Evolutionary conservation across 148 eudicot genomes (phyloP).

Genomic region (Spergularia bocconei): DNA sequence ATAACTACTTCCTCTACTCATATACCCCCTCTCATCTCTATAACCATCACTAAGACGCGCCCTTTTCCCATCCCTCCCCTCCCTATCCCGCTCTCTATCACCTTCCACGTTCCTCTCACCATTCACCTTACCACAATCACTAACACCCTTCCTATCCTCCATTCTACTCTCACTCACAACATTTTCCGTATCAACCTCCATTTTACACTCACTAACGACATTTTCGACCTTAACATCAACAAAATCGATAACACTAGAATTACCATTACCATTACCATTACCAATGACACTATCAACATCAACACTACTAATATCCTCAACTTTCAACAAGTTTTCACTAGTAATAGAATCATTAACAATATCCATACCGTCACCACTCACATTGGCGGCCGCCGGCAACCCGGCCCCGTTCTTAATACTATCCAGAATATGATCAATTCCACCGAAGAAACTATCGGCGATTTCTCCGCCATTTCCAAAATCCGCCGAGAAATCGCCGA

Average conservation of each 20-base stretch:
- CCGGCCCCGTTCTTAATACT: constrained; percentile 53
- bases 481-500: constrained; percentile 29
- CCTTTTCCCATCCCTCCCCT: constrained; percentile 43
- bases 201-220: not conserved
- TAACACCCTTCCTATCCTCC: constrained; percentile 19
- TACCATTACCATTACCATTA: not conserved
- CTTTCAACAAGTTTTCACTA: constrained; percentile 21
- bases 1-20: constrained; percentile 27
- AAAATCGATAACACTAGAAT: too few species aligned
- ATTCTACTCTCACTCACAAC: constrained; percentile 15
- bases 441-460: constrained; percentile 55
- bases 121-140: constrained; percentile 12
- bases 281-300: not conserved
- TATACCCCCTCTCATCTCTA: constrained; percentile 38
- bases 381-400: constrained; percentile 24
- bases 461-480: constrained; percentile 17
- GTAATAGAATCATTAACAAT: not conserved
- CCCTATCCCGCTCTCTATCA: constrained; percentile 27
- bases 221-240: not conserved
- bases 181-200: constrained; percentile 19
- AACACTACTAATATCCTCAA: constrained; percentile 22
- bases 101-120: constrained; percentile 11
- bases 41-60: constrained; percentile 29
- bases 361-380: constrained; percentile 17
- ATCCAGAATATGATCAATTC: constrained; percentile 68